These are phyloP conservation scores for Diplogelasinospora grovesii DNA, from an alignment of 495 filamentous ascomycete species.

Conservation along the genomic window DNA sequence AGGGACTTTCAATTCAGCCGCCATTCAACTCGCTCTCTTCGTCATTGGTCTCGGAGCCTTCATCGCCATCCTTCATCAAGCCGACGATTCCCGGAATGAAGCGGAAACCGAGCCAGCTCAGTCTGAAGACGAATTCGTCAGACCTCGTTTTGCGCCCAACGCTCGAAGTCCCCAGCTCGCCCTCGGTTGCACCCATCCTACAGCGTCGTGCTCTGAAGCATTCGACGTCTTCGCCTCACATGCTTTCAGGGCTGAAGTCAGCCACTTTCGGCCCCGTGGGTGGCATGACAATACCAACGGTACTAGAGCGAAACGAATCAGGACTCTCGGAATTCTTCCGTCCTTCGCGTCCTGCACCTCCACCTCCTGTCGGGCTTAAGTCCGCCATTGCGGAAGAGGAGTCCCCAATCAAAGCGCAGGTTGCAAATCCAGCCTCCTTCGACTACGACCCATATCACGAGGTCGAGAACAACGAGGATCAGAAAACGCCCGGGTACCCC, in stretches of 20 bases:
- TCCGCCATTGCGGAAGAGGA: conserved; percentile 68
- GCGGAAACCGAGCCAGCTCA: conserved; percentile 73
- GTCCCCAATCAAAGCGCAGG: conserved; percentile 57
- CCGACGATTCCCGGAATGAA: conserved; percentile 59
- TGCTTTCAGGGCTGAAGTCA: conserved; percentile 45
- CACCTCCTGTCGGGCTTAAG: conserved; percentile 18
- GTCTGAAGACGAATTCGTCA: conserved; percentile 52
- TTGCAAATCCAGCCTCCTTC: conserved; percentile 46
- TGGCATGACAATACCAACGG: conserved; percentile 47
- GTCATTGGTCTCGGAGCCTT: conserved; percentile 58
- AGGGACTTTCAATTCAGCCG: conserved; percentile 86
- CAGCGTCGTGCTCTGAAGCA: conserved; percentile 49
- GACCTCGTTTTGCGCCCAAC: conserved; percentile 35
- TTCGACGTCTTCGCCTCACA: conserved; percentile 49
- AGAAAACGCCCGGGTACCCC: conserved; percentile 86
- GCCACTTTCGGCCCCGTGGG: conserved; percentile 46
- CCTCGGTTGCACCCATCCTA: conserved; percentile 42
- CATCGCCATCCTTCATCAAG: conserved; percentile 76
- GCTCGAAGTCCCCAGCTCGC: conserved; percentile 38
- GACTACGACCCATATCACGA: conserved; percentile 46
- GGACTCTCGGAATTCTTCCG: conserved; percentile 44
- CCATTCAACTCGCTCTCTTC: conserved; percentile 44
- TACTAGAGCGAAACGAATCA: conserved; percentile 41
- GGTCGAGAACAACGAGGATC: conserved; percentile 57
- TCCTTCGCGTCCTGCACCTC: conserved; percentile 31